phyloP scores from a whole-genome alignment of 164 flowering plant species.

The Liquidambar formosana region DNA sequence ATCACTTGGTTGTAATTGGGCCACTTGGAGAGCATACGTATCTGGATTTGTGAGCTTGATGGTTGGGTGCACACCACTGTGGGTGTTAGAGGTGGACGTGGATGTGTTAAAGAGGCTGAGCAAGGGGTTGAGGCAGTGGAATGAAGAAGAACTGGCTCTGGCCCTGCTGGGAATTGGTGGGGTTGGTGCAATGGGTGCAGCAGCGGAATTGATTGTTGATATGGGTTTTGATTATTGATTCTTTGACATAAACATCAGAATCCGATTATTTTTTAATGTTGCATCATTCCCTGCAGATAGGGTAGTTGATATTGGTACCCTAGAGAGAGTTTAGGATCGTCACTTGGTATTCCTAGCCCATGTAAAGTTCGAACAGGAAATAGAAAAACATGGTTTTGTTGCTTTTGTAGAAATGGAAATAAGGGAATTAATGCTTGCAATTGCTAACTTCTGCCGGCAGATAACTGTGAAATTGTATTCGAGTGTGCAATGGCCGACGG shows the following conservation, averaged over 20 bases:
- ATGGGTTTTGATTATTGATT: conserved; percentile 10
- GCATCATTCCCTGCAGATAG: background rate
- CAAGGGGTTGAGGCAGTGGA: conserved; percentile 74
- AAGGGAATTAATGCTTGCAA: too few relatives aligned
- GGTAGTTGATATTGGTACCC: background rate
- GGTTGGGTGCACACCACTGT: conserved; percentile 58
- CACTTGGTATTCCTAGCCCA: background rate
- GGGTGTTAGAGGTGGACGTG: conserved; percentile 73
- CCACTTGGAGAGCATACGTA: conserved; percentile 88
- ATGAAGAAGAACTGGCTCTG: conserved; percentile 86
- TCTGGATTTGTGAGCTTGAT: conserved; percentile 65
- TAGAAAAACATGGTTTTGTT: background rate
- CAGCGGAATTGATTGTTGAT: conserved; percentile 67
- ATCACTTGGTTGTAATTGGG: conserved; percentile 74
- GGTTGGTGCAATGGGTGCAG: conserved; percentile 67
- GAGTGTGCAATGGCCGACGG: too few relatives aligned
- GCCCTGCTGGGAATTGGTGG: conserved; percentile 74
- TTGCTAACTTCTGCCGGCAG: too few relatives aligned
- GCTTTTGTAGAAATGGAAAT: background rate
- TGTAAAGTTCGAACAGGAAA: background rate
- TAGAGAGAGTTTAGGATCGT: background rate
- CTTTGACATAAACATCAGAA: background rate
- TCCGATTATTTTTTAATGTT: too few relatives aligned
- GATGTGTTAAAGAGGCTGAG: conserved; percentile 68
- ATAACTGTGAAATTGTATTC: too few relatives aligned